Base-by-base conservation (phyloP, 1,284 basidiomycete species). In the Neonothopanus nambi region DNA sequence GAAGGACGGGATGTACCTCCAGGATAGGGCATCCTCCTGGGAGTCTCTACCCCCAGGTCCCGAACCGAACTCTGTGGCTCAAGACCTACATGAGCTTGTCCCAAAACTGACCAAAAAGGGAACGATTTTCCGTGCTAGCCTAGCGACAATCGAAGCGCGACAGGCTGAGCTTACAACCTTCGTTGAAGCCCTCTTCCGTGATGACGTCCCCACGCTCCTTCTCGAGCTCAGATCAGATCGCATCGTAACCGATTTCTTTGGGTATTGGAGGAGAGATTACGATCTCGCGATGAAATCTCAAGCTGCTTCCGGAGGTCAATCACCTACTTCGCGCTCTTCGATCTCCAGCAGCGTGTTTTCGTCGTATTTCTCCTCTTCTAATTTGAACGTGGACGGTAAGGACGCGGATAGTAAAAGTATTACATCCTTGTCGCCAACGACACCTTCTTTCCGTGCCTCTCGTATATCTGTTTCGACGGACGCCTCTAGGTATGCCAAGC, bases 21-120 rank as follows among this genome's bases (percentile, higher is more conserved):
- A 84, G 23, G 84, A 89, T 60, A 74, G 77, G 50, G 89, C 89
- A 1, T 82, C 89, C 1, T 91, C 89, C 11, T 91, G 85, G 74
- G 89, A 91, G 51, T 90, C 88, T 1, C 75, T 91, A n/a, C 89
- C 89, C 12, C 85, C 87, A n/a, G 89, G 89, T 12, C 89, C 89
- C 15, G 79, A 88, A 61, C 87, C 86, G 3, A 80, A 78, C 40
- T 82, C 82, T 21, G 78, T 91, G 36, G 81, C 82, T 12, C 79
- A 75, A 48, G 79, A 87, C 57, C 75, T 91, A 44, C 86, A 90
- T 61, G 63, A 79, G 1, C 69, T 82, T 60, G 65, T 91, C 2
- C 89, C 89, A 15, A 75, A 73, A 52, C 75, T 91, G 30, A 80
- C 81, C 3, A 87, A 84, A 69, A 88, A 85, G 64, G 85, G 80